Base-by-base conservation (phyloP, 2,329 filamentous ascomycete species). In the Curvularia verruculosa region DNA sequence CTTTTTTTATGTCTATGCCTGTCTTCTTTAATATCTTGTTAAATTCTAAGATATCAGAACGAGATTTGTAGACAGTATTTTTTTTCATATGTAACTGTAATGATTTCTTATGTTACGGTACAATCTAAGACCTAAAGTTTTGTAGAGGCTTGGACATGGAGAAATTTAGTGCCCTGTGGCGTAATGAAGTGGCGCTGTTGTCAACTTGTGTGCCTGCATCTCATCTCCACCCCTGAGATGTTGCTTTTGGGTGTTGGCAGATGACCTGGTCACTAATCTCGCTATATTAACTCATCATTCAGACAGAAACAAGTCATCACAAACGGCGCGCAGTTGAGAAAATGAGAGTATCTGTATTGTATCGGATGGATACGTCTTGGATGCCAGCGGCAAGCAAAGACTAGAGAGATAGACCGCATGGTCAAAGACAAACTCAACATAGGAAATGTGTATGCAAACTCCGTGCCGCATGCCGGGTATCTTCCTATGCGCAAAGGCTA, bases 401-500 rank as follows among this genome's bases (percentile, higher is more conserved):
- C 31, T 15, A 31, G 12, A 47, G 36, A 29, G n/a, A n/a, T n/a
- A n/a, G n/a, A n/a, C n/a, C 36, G 40, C 41, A 24, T 39, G 29
- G 15, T 41, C 26, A 37, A 24, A 36, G 48, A 23, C 39, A 36
- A 9, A 28, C 26, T 45, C 53, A 21, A 43, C 28, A 26, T 52
- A 19, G 28, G 43, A 28, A 47, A 51, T 29, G 23, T 43, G 21
- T 29, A 29, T 43, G 21, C 26, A 45, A 57, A 58, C 56, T 55
- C 56, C 56, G 47, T 41, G 47, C 43, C 47, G 48, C 23, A 52
- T 56, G 47, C 56, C 40, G 56, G 56, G 56, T 58, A 57, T 57
- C 53, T 49, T 58, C 56, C 52, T 50, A 37, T 48, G 52, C 51
- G 39, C 43, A 45, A 40, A 50, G 51, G 49, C 36, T 40, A 55